These are phyloP conservation scores for Salvia hispanica DNA, from an alignment of 257 asterid species.

Conservation along the genomic window DNA sequence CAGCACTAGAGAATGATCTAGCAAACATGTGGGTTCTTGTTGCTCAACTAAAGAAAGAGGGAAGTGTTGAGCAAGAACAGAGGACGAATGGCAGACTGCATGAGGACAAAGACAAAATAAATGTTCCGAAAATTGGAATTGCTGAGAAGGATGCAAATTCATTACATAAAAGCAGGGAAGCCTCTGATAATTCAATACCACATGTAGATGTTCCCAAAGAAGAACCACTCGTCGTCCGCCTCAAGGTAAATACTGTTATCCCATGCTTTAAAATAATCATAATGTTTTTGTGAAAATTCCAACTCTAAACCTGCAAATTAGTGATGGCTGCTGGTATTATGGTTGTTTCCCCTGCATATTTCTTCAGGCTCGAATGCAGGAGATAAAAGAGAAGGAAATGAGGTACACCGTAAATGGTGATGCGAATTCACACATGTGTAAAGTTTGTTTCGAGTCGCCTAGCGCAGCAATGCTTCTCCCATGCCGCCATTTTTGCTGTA, in stretches of 20 bases:
- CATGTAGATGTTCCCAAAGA: constrained; percentile 53
- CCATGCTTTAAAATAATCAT: neutral
- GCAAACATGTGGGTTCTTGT: constrained; percentile 98
- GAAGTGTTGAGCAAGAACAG: constrained; percentile 41
- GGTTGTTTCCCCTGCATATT: constrained; percentile 11
- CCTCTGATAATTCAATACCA: constrained; percentile 38
- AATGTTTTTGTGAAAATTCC: neutral
- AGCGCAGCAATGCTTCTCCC: constrained; percentile 94
- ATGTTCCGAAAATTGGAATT: constrained; percentile 42
- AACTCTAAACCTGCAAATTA: neutral
- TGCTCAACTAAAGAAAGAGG: constrained; percentile 85
- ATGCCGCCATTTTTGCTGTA: constrained; percentile 96
- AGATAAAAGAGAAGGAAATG: constrained; percentile 85
- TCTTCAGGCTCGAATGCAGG: constrained; percentile 85
- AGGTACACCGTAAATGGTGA: constrained; percentile 66
- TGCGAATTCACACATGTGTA: constrained; percentile 79
- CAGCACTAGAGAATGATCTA: constrained; percentile 80
- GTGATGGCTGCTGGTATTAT: neutral
- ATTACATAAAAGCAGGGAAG: constrained; percentile 35
- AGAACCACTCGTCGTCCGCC: constrained; percentile 82
- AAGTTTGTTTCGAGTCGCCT: constrained; percentile 89
- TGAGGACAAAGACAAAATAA: constrained; percentile 39
- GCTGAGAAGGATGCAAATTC: constrained; percentile 42
- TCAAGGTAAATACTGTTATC: constrained; percentile 54
- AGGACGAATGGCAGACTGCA: constrained; percentile 40